phyloP scores from a whole-genome alignment of 148 eudicot genomes.

The Simmondsia chinensis region DNA sequence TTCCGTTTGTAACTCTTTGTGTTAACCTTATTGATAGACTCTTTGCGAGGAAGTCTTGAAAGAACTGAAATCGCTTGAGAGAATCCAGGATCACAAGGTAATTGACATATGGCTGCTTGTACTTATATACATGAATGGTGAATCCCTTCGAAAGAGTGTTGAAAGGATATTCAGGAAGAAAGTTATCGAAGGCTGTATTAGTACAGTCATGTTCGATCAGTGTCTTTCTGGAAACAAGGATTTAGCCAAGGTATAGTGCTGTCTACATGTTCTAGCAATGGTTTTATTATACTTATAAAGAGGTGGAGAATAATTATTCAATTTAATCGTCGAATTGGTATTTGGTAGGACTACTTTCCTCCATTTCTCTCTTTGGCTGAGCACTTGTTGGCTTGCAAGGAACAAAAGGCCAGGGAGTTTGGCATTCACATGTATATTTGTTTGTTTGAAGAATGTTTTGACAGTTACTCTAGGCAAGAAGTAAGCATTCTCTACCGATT shows the following conservation, averaged over 20 bases:
- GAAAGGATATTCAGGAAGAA: conserved; percentile 44
- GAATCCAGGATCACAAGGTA: conserved; percentile 38
- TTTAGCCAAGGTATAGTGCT: conserved; percentile 34
- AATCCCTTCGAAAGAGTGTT: conserved; percentile 40
- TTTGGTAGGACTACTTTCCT: conserved; percentile 34
- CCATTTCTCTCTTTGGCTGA: conserved; percentile 39
- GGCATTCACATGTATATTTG: conserved; percentile 33
- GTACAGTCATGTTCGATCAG: conserved; percentile 34
- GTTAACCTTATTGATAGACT: conserved; percentile 23
- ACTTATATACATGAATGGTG: conserved; percentile 39
- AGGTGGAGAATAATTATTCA: neutral
- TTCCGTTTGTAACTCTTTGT: too few species aligned
- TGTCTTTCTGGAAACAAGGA: conserved; percentile 38
- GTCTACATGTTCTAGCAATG: neutral
- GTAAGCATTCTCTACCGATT: too few species aligned
- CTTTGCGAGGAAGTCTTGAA: conserved; percentile 49
- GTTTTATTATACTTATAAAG: neutral
- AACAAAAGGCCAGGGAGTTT: conserved; percentile 30
- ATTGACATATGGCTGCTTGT: conserved; percentile 54
- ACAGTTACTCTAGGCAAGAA: conserved; percentile 50
- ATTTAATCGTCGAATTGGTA: neutral
- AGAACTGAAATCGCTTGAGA: conserved; percentile 40
- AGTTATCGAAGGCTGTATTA: conserved; percentile 40
- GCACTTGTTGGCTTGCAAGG: conserved; percentile 40
- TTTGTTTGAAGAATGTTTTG: conserved; percentile 37